Conservation (phyloP, 2,329 filamentous ascomycete genomes). For the Exophiala oligosperma region DNA sequence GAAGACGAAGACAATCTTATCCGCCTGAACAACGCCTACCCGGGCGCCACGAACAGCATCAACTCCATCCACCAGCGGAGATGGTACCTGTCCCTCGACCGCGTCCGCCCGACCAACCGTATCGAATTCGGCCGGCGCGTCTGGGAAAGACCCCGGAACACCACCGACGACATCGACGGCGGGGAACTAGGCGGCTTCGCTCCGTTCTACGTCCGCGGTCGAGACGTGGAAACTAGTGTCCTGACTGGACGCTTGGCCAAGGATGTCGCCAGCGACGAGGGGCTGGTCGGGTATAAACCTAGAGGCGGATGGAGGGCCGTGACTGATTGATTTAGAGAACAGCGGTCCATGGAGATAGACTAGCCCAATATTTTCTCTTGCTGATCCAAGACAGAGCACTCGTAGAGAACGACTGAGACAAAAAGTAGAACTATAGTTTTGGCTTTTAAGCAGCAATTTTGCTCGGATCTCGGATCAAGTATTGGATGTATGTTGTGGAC, state of each 20-base stretch:
- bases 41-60: constrained; percentile 65
- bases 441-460: no score
- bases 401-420: no score
- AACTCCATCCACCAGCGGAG: constrained; percentile 66
- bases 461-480: no score
- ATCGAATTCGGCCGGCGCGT: constrained; percentile 6
- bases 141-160: constrained; percentile 5
- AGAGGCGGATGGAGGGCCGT: constrained; percentile 60
- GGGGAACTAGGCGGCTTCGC: constrained; percentile 43
- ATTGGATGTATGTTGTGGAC: no score
- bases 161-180: not conserved
- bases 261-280: constrained; percentile 64
- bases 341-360: not conserved
- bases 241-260: constrained; percentile 61
- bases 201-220: constrained; percentile 62
- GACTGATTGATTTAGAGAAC: constrained; percentile 17
- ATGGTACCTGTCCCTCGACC: constrained; percentile 67
- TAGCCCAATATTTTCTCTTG: no score
- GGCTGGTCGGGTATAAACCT: constrained; percentile 56
- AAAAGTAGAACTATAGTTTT: no score
- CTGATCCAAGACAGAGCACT: no score
- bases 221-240: constrained; percentile 64
- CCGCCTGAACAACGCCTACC: constrained; percentile 63
- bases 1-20: constrained; percentile 40
- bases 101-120: constrained; percentile 39